Evolutionary conservation across 2,329 filamentous ascomycete species (phyloP), one percentile per base, ranked within the genome.

Genomic region (Pyricularia pennisetigena): DNA sequence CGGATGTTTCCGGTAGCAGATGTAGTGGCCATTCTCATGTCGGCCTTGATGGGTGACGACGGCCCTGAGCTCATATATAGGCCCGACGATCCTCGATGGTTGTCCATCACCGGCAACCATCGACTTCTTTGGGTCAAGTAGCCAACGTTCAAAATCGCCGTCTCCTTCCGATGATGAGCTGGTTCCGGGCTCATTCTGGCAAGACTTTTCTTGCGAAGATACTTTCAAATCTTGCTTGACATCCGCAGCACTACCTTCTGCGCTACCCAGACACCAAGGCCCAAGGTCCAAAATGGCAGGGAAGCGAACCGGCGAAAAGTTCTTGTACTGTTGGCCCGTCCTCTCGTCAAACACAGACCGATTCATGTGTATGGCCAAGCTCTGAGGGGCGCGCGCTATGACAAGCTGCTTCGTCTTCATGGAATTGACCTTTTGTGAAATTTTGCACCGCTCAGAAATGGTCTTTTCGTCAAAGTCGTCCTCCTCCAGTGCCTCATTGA

Each of bases 21-120:
- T 88, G 73, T 99, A 98, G 79, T 99, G 95, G 0, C 95, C 95
- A 73, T 97, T 97, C 70, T 97, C 93, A 76, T 98, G 95, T 35
- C 91, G 85, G 4, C 95, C 95, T 70, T 91, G 92, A 75, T 98
- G 95, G 0, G 93, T 95, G 10, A 98, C 86, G 0, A 94, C 91
- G 32, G 94, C 93, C 67, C 90, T 87, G 20, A 98, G 82, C 74
- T 92, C 87, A 76, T 97, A 98, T 1, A 89, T 81, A 30, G 82
- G 83, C 2, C 87, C 86, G 0, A 79, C 80, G 9, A 86, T 79
- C 70, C 80, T 83, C 1, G 86, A 88, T 9, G 80, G 78, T 2
- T 75, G 74, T 57, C 77, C 72, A 64, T 82, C 81, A 4, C 85
- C 85, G 0, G 88, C 84, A 23, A 95, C 84, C 90, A 97, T 94